phyloP scores from a whole-genome alignment of 164 flowering plant genomes.

The Stephania yunnanensis region DNA sequence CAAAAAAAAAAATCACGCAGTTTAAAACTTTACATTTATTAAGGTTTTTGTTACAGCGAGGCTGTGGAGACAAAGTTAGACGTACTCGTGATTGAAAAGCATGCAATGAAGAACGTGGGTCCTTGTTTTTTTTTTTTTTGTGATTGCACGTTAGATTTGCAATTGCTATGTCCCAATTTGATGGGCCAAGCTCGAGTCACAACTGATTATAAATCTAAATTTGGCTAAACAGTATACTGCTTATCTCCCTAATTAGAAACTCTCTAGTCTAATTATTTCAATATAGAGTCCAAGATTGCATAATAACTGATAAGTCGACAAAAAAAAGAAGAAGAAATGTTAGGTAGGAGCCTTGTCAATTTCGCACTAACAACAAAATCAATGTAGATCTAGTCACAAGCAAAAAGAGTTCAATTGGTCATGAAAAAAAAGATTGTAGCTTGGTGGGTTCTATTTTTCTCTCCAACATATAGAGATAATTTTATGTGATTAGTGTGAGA shows the following conservation, averaged over 20 bases:
- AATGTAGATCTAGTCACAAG: no score
- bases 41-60: background rate
- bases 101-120: background rate
- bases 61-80: background rate
- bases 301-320: background rate
- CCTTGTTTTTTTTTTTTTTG: background rate
- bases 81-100: background rate
- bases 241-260: background rate
- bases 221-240: background rate
- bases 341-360: no score
- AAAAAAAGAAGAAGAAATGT: no score
- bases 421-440: no score
- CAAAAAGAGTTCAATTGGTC: no score
- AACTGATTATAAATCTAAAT: background rate
- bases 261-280: background rate
- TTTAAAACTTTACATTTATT: background rate
- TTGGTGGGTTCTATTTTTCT: no score
- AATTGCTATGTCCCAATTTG: background rate
- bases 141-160: background rate
- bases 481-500: no score
- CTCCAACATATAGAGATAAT: no score
- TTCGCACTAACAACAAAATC: no score
- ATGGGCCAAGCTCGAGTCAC: background rate
- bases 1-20: background rate
- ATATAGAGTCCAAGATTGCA: background rate